Evolutionary conservation across 176 grass and related monocot genomes (phyloP).

Genomic region (Carex cristatella): DNA sequence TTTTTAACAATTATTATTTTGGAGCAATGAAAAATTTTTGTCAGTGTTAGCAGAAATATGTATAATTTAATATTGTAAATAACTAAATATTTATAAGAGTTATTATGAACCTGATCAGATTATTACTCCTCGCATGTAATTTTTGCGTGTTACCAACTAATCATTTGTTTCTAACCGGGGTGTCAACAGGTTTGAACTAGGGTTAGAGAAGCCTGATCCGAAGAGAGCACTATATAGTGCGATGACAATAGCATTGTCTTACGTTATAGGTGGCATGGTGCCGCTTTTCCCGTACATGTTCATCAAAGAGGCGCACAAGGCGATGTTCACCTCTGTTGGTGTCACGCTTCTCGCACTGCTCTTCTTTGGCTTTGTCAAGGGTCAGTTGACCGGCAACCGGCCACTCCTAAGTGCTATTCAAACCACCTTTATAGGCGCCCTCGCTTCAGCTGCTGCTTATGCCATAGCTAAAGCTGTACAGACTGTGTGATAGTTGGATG

Average conservation of each 20-base stretch:
- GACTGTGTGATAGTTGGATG: slow-evolving; percentile 11
- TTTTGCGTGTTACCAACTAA: not conserved
- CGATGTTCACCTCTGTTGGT: slow-evolving; percentile 70
- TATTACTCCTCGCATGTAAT: not conserved
- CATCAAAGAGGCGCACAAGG: slow-evolving; percentile 37
- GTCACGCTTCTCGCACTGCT: slow-evolving; percentile 69
- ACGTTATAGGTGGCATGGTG: slow-evolving; percentile 67
- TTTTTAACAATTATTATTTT: not conserved
- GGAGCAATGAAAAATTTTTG: not conserved
- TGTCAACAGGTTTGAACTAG: slow-evolving; percentile 66
- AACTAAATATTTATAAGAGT: not conserved
- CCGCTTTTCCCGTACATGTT: slow-evolving; percentile 84
- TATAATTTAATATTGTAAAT: not conserved
- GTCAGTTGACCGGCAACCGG: slow-evolving; percentile 59
- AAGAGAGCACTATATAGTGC: slow-evolving; percentile 70
- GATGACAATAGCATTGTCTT: slow-evolving; percentile 61
- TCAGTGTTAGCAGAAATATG: not conserved
- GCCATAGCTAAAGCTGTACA: slow-evolving; percentile 75
- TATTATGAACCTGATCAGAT: not conserved
- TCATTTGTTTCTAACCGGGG: not conserved
- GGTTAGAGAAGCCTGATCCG: slow-evolving; percentile 76
- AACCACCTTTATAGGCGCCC: slow-evolving; percentile 63
- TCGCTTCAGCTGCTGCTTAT: slow-evolving; percentile 78
- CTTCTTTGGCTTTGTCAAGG: slow-evolving; percentile 93
- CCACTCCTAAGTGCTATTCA: slow-evolving; percentile 66